Percentiles rank a stretch among this genome's conserved stretches.
Evolutionary conservation across 208 protist species (phyloP).

Genomic region (Balamuthia mandrillaris): DNA sequence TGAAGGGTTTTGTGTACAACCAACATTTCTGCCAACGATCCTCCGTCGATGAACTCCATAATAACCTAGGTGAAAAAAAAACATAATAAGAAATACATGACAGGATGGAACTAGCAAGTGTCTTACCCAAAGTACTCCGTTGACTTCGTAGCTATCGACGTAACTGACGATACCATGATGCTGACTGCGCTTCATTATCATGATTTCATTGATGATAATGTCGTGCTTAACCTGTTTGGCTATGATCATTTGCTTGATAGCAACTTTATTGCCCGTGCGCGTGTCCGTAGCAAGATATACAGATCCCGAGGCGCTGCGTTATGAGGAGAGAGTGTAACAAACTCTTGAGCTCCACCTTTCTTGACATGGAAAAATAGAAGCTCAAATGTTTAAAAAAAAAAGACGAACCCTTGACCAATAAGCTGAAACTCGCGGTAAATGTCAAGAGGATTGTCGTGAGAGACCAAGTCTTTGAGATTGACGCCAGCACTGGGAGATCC

Average conservation of each 20-base stretch:
- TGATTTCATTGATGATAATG: conserved; percentile 42
- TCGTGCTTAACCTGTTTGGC: conserved; percentile 31
- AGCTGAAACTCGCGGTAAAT: neutral
- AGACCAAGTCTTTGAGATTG: neutral
- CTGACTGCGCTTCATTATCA: conserved; percentile 3
- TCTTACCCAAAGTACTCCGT: neutral
- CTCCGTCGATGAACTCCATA: conserved; percentile 34
- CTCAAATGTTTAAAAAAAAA: neutral
- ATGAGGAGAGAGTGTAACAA: neutral
- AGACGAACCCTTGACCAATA: neutral
- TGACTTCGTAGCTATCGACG: neutral
- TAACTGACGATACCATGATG: neutral
- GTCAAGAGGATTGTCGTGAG: neutral
- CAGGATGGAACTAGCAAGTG: too few species aligned
- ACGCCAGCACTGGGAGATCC: neutral
- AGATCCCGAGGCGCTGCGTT: neutral
- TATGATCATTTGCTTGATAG: conserved; percentile 31
- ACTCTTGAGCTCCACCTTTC: neutral
- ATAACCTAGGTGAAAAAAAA: neutral
- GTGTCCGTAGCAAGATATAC: neutral
- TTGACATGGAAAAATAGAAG: neutral
- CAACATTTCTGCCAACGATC: conserved; percentile 10
- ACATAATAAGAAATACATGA: neutral
- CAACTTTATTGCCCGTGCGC: neutral
- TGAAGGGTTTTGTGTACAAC: neutral